Conservation (phyloP, 164 flowering plant species). For the Protea cynaroides region DNA sequence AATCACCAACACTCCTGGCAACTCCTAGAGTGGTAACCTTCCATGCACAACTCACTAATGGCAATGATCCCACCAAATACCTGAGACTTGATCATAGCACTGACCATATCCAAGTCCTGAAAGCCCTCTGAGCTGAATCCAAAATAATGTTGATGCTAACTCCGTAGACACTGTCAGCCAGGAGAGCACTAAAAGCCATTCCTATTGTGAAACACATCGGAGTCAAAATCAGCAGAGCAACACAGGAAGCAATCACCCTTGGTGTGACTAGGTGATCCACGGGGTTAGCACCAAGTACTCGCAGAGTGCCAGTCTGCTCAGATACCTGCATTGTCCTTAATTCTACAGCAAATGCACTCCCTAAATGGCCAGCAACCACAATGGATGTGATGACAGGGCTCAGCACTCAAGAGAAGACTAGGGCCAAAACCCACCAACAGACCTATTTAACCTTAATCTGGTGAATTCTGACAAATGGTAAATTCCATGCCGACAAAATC, state of each 20-base stretch:
- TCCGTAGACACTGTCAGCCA: constrained; percentile 78
- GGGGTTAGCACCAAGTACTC: constrained; percentile 81
- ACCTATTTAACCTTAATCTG: constrained; percentile 66
- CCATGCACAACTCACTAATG: constrained; percentile 85
- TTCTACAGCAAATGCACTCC: constrained; percentile 94
- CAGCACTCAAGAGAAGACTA: constrained; percentile 82
- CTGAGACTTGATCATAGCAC: constrained; percentile 85
- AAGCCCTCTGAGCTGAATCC: constrained; percentile 79
- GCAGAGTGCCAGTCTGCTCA: constrained; percentile 82
- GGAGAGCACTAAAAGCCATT: constrained; percentile 81
- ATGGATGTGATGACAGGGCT: constrained; percentile 90
- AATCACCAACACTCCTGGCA: constrained; percentile 93
- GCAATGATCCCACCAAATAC: constrained; percentile 85
- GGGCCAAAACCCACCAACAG: constrained; percentile 84
- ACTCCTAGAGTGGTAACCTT: constrained; percentile 89
- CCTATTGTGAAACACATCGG: constrained; percentile 75
- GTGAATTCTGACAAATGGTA: constrained; percentile 85
- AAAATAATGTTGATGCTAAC: constrained; percentile 77
- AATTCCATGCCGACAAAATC: constrained; percentile 66
- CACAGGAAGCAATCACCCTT: constrained; percentile 78
- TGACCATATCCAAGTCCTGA: constrained; percentile 75
- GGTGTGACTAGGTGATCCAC: constrained; percentile 89
- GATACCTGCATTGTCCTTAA: constrained; percentile 97
- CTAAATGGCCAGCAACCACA: constrained; percentile 84
- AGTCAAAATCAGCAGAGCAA: constrained; percentile 71